phyloP scores from a whole-genome alignment of 1,284 basidiomycete species.

The Boletellus deceptivus region DNA sequence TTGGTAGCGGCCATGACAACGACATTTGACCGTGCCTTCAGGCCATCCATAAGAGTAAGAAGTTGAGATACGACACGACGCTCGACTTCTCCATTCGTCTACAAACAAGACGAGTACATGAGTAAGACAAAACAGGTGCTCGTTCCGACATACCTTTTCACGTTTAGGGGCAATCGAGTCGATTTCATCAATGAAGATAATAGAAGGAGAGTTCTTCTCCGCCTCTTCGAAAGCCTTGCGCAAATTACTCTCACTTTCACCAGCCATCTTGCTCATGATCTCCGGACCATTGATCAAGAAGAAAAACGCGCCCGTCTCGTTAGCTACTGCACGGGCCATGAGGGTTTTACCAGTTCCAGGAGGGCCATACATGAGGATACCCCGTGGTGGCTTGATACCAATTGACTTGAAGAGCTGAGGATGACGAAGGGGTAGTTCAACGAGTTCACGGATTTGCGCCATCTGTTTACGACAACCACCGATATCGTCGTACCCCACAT shows the following conservation, averaged over 20 bases:
- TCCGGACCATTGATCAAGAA: conserved; percentile 99
- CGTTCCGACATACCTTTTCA: conserved; percentile 67
- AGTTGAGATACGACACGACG: conserved; percentile 98
- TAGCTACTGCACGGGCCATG: conserved; percentile 99
- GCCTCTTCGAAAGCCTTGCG: conserved; percentile 99
- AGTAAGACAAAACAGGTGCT: not conserved
- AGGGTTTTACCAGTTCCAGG: conserved; percentile 97
- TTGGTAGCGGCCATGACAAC: conserved; percentile 99
- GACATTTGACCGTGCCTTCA: conserved; percentile 98
- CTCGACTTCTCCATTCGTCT: conserved; percentile 99
- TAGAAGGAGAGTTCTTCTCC: conserved; percentile 99
- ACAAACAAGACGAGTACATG: conserved; percentile 16
- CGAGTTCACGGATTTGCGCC: conserved; percentile 98
- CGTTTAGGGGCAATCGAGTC: conserved; percentile 99
- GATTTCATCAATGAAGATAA: conserved; percentile 99
- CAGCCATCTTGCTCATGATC: conserved; percentile 99
- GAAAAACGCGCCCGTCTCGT: conserved; percentile 99
- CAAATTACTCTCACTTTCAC: conserved; percentile 95
- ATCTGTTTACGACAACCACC: conserved; percentile 99
- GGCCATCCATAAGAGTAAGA: conserved; percentile 97
- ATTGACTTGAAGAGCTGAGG: conserved; percentile 99
- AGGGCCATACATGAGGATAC: conserved; percentile 95
- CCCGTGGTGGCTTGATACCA: conserved; percentile 99
- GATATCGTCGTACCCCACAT: conserved; percentile 99
- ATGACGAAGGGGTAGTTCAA: conserved; percentile 96